phyloP scores from a whole-genome alignment of 306 rosid genomes.

The Sicyos edulis region DNA sequence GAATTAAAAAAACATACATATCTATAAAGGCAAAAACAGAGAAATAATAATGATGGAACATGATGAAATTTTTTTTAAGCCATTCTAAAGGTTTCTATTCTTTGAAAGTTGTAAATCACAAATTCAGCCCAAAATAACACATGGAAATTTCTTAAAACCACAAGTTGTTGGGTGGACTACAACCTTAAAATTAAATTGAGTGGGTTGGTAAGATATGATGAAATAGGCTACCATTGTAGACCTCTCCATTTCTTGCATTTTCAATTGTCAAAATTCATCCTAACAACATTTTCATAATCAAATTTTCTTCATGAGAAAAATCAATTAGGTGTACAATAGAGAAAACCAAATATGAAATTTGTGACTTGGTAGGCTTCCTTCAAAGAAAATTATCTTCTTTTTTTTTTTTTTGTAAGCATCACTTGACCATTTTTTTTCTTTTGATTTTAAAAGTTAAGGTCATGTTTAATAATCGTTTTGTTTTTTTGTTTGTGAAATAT shows the following conservation, averaged over 20 bases:
- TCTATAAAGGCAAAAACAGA: neutral
- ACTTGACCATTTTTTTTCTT: too few species aligned
- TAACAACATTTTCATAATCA: neutral
- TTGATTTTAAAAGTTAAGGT: too few species aligned
- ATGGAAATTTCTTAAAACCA: neutral
- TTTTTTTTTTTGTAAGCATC: too few species aligned
- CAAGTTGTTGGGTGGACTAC: conserved; percentile 6
- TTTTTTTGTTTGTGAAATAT: too few species aligned
- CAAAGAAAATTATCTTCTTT: too few species aligned
- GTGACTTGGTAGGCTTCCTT: too few species aligned
- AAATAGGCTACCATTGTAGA: neutral
- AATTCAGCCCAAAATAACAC: neutral
- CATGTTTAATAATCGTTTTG: too few species aligned
- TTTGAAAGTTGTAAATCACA: neutral
- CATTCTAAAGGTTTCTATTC: neutral
- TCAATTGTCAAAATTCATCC: neutral
- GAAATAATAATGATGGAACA: neutral
- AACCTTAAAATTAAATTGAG: neutral
- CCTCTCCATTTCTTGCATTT: neutral
- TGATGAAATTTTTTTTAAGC: neutral
- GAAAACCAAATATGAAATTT: too few species aligned
- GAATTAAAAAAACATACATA: too few species aligned
- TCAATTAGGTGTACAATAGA: neutral
- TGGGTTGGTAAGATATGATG: conserved; percentile 15
- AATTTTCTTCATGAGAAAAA: neutral